Evolutionary conservation across 1,139 yeast genomes (phyloP).

Genomic region (Geotrichum carabidarum): DNA sequence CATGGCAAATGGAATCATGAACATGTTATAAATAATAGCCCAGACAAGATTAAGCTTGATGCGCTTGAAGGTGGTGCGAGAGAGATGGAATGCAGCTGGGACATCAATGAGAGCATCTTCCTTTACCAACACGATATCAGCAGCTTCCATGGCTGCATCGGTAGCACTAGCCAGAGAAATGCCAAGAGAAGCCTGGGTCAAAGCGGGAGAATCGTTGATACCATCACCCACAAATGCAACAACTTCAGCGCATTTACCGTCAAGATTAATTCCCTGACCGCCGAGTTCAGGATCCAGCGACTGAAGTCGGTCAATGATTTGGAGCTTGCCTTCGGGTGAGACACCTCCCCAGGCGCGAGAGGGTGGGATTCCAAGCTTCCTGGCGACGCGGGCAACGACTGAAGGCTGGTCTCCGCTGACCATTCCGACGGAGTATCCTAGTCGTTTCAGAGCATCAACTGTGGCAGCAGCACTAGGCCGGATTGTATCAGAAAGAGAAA

Average conservation of each 20-base stretch:
- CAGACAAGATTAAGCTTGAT: conserved; percentile 78
- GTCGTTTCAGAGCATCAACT: conserved; percentile 49
- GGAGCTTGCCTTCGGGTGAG: conserved; percentile 71
- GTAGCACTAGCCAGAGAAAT: conserved; percentile 90
- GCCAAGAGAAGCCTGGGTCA: conserved; percentile 83
- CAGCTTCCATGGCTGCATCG: conserved; percentile 93
- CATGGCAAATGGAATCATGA: conserved; percentile 96
- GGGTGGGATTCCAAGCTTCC: conserved; percentile 58
- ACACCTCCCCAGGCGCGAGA: conserved; percentile 70
- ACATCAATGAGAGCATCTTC: conserved; percentile 54
- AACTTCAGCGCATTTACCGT: conserved; percentile 21
- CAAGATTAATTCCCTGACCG: conserved; percentile 4
- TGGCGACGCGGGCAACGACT: conserved; percentile 64
- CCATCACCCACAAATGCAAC: conserved; percentile 97
- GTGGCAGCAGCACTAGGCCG: conserved; percentile 62
- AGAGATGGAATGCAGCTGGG: conserved; percentile 66
- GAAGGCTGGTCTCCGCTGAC: conserved; percentile 79
- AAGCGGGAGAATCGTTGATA: conserved; percentile 92
- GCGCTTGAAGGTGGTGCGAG: conserved; percentile 63
- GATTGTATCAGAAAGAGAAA: conserved; percentile 65
- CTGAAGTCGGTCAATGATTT: conserved; percentile 58
- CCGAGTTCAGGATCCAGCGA: conserved; percentile 25
- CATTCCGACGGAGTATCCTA: conserved; percentile 70
- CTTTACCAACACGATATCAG: conserved; percentile 71
- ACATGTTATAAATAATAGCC: conserved; percentile 77